phyloP scores from a whole-genome alignment of 176 grass and related monocot genomes.

The Luzula sylvatica region DNA sequence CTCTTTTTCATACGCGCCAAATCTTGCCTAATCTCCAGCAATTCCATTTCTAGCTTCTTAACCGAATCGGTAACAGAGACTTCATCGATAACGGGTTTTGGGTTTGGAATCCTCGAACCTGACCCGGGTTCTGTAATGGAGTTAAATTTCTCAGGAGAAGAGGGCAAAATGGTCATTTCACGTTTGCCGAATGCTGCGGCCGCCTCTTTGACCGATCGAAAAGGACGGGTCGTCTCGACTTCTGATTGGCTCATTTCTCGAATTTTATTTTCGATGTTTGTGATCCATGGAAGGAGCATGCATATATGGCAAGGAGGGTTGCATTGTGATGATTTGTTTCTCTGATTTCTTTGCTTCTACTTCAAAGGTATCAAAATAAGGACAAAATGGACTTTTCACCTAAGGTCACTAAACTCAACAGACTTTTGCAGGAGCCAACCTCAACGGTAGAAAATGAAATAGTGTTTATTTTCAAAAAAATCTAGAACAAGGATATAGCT shows the following conservation, averaged over 20 bases:
- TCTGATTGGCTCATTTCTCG: conserved; percentile 13
- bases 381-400: conserved; percentile 5
- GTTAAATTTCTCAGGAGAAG: not conserved
- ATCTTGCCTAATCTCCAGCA: conserved; percentile 15
- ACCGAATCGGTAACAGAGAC: conserved; percentile 7
- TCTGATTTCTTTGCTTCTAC: conserved; percentile 33
- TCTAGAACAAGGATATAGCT: too few species aligned
- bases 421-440: not conserved
- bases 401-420: conserved; percentile 10
- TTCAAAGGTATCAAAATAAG: conserved; percentile 20
- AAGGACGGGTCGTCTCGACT: conserved; percentile 6
- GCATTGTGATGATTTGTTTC: not conserved
- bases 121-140: not conserved
- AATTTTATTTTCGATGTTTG: not conserved
- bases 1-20: conserved; percentile 20
- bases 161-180: not conserved
- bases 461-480: too few species aligned
- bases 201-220: conserved; percentile 23
- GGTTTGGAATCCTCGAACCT: not conserved
- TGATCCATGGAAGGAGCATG: not conserved
- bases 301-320: not conserved
- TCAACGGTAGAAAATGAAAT: not conserved
- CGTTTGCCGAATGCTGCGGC: conserved; percentile 16
- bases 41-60: conserved; percentile 17
- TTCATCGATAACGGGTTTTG: conserved; percentile 2